Evolutionary conservation across 768 basidiomycete species (phyloP), one percentile per base, ranked within the genome.

Genomic region (Pulveroboletus sp.): DNA sequence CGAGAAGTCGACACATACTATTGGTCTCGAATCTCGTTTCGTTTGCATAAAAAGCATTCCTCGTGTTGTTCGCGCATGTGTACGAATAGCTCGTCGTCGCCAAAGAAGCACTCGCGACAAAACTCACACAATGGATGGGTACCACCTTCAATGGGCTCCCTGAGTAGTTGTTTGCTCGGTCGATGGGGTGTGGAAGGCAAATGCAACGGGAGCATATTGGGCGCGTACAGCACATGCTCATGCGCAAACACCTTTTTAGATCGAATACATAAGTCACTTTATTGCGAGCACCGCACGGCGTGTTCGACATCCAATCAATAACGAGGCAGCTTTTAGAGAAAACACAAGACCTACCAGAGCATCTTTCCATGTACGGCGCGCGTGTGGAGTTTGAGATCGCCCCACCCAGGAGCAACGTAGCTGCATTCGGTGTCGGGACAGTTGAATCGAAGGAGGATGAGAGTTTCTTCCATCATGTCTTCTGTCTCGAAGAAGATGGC

Each of bases 41-140:
- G 78, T 64, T 91, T 92, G 68, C 96, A 99, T 13, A 99, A 68
- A 58, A 96, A 96, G 65, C 95, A 98, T 61, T 98, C 94, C 67
- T 99, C 95, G 69, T 99, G 95, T 43, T 74, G 76, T 62, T 93
- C 86, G 45, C 94, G 81, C 85, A 97, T 90, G 67, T 99, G 96
- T 21, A 83, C 73, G 65, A 84, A 96, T n/a, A 97, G 71, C 60
- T 93, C 93, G 61, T 98, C 95, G 47, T 86, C 85, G n/a, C 85
- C 73, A 64, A 94, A 96, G 76, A 88, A 93, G 59, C 89, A 93
- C 58, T 92, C 87, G n/a, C 80, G 81, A 59, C 93, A 96, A 66
- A 97, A 98, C 60, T 82, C 81, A 66, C 91, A 94, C 2, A 88
- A 58, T 0, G 90, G 89, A 57, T 93, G 89, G 1, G 81, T 63